Conservation (phyloP, 2,329 filamentous ascomycete species). For the Harringtonia lauricola region DNA sequence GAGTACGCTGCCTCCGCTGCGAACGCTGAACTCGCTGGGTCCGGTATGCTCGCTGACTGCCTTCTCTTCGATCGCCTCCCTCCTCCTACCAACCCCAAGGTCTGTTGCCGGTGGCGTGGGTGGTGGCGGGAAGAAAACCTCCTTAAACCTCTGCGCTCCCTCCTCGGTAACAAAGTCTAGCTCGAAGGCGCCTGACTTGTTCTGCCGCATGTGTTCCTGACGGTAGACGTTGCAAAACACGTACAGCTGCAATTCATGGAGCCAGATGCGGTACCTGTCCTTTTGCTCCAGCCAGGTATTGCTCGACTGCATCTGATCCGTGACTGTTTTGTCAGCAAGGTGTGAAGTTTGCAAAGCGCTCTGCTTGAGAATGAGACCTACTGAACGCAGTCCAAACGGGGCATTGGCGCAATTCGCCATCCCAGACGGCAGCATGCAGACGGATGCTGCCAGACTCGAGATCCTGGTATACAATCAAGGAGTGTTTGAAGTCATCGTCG, state of each 20-base stretch:
- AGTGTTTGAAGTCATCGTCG: constrained; percentile 43
- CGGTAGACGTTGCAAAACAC: constrained; percentile 47
- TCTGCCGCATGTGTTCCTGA: constrained; percentile 39
- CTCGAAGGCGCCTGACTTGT: constrained; percentile 36
- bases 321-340: constrained; percentile 27
- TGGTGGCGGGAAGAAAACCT: constrained; percentile 23
- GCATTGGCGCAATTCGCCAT: constrained; percentile 40
- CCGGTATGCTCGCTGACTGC: not conserved
- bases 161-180: constrained; percentile 35
- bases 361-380: constrained; percentile 19
- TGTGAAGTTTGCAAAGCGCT: not conserved
- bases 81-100: too few relatives aligned
- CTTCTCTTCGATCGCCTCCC: too few relatives aligned
- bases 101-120: not conserved
- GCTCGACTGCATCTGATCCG: constrained; percentile 34
- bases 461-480: constrained; percentile 43
- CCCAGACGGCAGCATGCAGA: constrained; percentile 44
- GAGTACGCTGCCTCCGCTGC: too few relatives aligned
- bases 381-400: constrained; percentile 56
- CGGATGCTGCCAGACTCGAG: constrained; percentile 33
- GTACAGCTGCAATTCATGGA: constrained; percentile 45
- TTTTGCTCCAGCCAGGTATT: constrained; percentile 42
- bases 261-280: constrained; percentile 33
- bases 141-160: constrained; percentile 28
- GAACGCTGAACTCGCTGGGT: too few relatives aligned